A percentile compares a stretch with the other conserved stretches of the same genome.
Evolutionary conservation across 306 rosid genomes (phyloP).

Genomic region (Sechiopsis laciniata): DNA sequence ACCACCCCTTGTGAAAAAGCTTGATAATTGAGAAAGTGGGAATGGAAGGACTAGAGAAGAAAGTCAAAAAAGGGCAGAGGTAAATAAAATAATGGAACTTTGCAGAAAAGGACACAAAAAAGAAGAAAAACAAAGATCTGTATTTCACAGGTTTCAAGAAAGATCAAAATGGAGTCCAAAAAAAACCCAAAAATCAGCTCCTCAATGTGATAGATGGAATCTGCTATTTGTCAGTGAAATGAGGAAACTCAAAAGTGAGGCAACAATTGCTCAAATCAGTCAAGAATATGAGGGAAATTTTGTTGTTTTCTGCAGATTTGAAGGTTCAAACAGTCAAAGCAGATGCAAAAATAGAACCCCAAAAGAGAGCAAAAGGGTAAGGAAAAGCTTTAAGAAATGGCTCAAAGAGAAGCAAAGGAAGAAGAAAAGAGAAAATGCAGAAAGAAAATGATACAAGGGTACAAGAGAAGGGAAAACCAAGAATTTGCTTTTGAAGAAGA

Average conservation of each 20-base stretch:
- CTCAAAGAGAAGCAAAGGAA: too few relatives aligned
- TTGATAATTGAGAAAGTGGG: neutral
- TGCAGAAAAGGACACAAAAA: too few relatives aligned
- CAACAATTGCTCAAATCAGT: slow-evolving; percentile 13
- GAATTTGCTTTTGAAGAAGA: neutral
- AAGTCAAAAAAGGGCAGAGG: slow-evolving; percentile 34
- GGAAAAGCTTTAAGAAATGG: too few relatives aligned
- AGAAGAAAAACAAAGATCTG: slow-evolving; percentile 9
- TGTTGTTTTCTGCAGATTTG: slow-evolving; percentile 26
- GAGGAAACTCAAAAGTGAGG: slow-evolving; percentile 33
- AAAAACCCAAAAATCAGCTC: slow-evolving; percentile 29
- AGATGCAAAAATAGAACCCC: slow-evolving; percentile 12
- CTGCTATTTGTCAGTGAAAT: slow-evolving; percentile 26
- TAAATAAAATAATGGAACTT: neutral
- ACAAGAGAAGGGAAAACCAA: slow-evolving; percentile 14
- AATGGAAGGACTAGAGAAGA: slow-evolving; percentile 11
- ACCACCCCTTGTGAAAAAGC: neutral
- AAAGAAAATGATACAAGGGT: neutral
- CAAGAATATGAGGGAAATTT: slow-evolving; percentile 14
- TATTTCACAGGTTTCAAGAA: slow-evolving; percentile 33
- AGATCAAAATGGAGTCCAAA: slow-evolving; percentile 19
- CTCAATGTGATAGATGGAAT: slow-evolving; percentile 24
- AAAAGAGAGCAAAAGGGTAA: neutral
- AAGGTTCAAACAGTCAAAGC: slow-evolving; percentile 16
- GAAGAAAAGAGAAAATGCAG: too few relatives aligned